A percentile compares a stretch with the other conserved stretches of the same genome.
Conservation (phyloP, 2,329 filamentous ascomycete species). For the Nemania bipapillata region DNA sequence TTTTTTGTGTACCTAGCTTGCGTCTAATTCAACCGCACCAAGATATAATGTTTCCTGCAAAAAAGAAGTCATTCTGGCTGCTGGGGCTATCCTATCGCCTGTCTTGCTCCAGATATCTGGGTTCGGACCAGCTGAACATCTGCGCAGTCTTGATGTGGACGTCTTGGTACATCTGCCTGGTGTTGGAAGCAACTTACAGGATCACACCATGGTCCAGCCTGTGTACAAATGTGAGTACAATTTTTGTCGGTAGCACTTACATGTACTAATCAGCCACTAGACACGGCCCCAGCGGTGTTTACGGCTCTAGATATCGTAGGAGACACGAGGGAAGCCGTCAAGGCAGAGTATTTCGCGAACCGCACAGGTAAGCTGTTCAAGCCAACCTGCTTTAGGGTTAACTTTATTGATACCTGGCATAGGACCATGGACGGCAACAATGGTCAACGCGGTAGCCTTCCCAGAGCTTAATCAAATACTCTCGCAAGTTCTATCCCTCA, state of each 20-base stretch:
- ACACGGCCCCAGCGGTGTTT: slow-evolving; percentile 44
- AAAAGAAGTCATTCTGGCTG: slow-evolving; percentile 49
- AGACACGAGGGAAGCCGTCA: slow-evolving; percentile 37
- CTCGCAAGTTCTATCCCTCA: slow-evolving; percentile 33
- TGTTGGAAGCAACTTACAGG: slow-evolving; percentile 51
- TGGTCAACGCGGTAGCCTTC: slow-evolving; percentile 49
- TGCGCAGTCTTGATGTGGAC: slow-evolving; percentile 46
- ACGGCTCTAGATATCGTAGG: slow-evolving; percentile 46
- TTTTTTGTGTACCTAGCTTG: slow-evolving; percentile 45
- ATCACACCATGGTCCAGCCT: slow-evolving; percentile 49
- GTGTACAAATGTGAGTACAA: slow-evolving; percentile 41
- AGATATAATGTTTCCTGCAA: slow-evolving; percentile 45
- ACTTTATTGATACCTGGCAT: slow-evolving; percentile 22
- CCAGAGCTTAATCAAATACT: slow-evolving; percentile 42
- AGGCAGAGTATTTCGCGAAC: slow-evolving; percentile 44
- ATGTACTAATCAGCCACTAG: slow-evolving; percentile 31
- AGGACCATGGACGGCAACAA: slow-evolving; percentile 48
- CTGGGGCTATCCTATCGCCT: slow-evolving; percentile 50
- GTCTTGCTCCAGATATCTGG: slow-evolving; percentile 52
- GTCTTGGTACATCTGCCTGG: slow-evolving; percentile 50
- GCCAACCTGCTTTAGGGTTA: background rate
- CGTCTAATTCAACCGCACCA: slow-evolving; percentile 39
- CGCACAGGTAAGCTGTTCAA: slow-evolving; percentile 40
- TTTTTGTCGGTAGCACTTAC: background rate
- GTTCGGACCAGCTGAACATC: slow-evolving; percentile 48